Evolutionary conservation across 2,329 filamentous ascomycete species (phyloP), one percentile per base, ranked within the genome.

Genomic region (Penicillium sp.): DNA sequence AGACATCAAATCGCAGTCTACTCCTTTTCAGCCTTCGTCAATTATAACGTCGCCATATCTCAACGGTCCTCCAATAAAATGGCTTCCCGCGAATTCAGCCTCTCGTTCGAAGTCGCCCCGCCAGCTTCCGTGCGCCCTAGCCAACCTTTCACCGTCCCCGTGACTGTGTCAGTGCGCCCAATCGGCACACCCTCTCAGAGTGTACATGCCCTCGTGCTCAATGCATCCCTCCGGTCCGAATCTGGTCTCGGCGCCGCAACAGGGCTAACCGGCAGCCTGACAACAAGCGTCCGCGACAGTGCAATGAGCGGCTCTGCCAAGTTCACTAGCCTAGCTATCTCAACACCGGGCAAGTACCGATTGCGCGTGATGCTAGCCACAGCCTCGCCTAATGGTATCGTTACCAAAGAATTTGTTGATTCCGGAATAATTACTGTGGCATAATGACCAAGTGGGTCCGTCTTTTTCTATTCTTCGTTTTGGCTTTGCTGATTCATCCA

Each of bases 351-450:
- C 2, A 66, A 62, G 39, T 74, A 72, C 43, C 65, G 65, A 1
- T 37, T 74, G 45, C 68, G 71, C 7, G 63, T 72, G n/a, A 72
- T 72, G 64, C 57, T 73, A 25, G 69, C 66, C 8, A 64, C 65
- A 13, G 67, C 69, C 14, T 70, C 69, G 1, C 54, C 58, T 23
- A 64, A 64, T 27, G 71, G 69, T 1, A 67, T 73, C 4, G 62
- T 65, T 8, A 71, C 68, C 1, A 68, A 67, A 50, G 70, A 67
- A 21, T 72, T 57, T 53, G 60, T 68, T 23, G 71, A 74, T 48
- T 73, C 71, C 31, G 56, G 53, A 0, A 54, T 72, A 23, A 71
- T 74, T 27, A 58, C 69, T 56, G 70, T 73, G 29, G 64, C 70
- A 49, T 61, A 72, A 61, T 60, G 62, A 47, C 69, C 69, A 57